A percentile compares a stretch with the other conserved stretches of the same genome.
phyloP scores from a whole-genome alignment of 352 stramenopile species.

The Thraustochytrium sp. region DNA sequence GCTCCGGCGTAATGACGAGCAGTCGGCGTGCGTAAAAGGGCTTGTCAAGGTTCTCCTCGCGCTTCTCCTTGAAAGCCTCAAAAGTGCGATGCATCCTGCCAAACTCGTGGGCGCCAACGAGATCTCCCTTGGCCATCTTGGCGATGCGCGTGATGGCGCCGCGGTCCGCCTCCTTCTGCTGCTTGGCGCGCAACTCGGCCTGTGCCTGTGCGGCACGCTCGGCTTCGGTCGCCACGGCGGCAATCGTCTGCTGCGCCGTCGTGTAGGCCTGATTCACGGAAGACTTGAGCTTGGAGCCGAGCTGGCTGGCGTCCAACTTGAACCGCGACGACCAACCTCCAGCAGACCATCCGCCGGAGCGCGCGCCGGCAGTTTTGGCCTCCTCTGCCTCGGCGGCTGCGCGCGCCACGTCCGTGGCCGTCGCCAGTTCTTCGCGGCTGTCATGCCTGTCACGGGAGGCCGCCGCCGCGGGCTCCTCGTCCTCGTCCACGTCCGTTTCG shows the following conservation, averaged over 20 bases:
- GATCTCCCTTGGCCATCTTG: neutral
- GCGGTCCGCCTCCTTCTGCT: neutral
- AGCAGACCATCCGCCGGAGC: neutral
- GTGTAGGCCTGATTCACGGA: conserved; percentile 38
- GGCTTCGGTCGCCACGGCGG: neutral
- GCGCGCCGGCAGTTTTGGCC: neutral
- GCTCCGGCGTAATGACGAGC: conserved; percentile 26
- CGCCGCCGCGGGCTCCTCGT: neutral
- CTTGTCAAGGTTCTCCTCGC: neutral
- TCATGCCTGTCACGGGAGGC: too few species aligned
- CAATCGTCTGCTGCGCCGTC: neutral
- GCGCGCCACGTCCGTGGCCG: neutral
- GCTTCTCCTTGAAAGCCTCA: conserved; percentile 19
- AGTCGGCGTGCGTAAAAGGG: neutral
- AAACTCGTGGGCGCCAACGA: neutral
- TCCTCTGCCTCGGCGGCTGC: neutral
- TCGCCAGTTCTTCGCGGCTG: too few species aligned
- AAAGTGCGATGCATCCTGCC: neutral
- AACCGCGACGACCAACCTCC: conserved; percentile 29
- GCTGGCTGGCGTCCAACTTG: neutral
- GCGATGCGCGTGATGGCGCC: neutral
- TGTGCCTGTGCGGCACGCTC: neutral
- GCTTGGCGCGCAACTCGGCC: neutral
- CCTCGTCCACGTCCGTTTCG: neutral
- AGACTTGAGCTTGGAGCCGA: neutral